Base-by-base conservation (phyloP, 108 stramenopile species). In the Skeletonema menzelii region DNA sequence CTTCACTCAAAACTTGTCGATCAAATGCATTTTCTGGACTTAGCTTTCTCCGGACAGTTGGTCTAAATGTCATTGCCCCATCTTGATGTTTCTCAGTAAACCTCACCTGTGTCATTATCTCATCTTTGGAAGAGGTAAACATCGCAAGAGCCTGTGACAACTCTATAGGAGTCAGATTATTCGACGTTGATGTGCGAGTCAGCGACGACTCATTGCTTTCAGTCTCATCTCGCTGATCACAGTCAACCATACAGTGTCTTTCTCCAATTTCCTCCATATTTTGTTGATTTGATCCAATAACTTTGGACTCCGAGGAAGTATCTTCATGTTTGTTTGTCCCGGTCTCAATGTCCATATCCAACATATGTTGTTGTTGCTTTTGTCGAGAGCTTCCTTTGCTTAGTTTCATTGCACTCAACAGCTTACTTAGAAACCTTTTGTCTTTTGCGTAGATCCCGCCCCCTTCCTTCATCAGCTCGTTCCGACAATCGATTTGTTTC, bases 1-100 rank as follows among this genome's bases (percentile, higher is more conserved):
- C 96, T 79, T 97, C 96, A 44, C 85, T 80, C 32, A 97, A 27
- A 8, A 77, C 60, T 11, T 66, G 19, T 24, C 79, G 59, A 70
- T 95, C 96, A 28, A 77, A 67, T 20, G 74, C 56, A 75, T 90
- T 83, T 32, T 80, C 19, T 3, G 77, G 77, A 57, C 72, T 67
- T 28, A 95, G 67, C 2, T 91, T 69, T 30, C 73, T 76, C 20
- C 77, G 32, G 5, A 65, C 22, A 15, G 60, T 56, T 11, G 80
- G 69, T 40, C 74, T 69, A 40, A 72, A 78, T 27, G 49, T 44
- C 53, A 61, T 67, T 8, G 17, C 3, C 22, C 62, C 32, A 30
- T 72, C 38, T 34, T 65, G 40, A 12, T 58, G 67, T 8, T n/a
- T 7, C 24, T 20, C 20, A 53, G 2, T 53, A 2, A 53, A 53